Evolutionary conservation across 2,329 filamentous ascomycete species (phyloP).

Genomic region (Colletotrichum shisoi): DNA sequence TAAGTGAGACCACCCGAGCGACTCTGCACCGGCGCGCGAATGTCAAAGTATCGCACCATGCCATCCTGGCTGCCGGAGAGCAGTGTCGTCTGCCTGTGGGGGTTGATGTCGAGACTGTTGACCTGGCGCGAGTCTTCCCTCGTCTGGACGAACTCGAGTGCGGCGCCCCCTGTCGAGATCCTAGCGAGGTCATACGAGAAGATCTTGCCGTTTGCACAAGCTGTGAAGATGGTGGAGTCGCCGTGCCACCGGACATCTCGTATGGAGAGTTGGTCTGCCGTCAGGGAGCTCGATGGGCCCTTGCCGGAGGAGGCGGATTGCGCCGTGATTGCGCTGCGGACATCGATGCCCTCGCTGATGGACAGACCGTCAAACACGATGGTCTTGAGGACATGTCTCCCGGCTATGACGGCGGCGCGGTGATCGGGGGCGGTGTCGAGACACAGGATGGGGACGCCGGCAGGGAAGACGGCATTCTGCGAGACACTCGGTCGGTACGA

Average conservation of each 20-base stretch:
- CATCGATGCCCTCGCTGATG: constrained; percentile 65
- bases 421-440: constrained; percentile 67
- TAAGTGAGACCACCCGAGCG: constrained; percentile 60
- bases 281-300: constrained; percentile 48
- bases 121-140: constrained; percentile 70
- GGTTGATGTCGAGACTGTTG: constrained; percentile 70
- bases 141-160: constrained; percentile 64
- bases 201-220: constrained; percentile 70
- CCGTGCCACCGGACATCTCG: constrained; percentile 68
- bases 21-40: constrained; percentile 58
- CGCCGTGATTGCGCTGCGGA: constrained; percentile 64
- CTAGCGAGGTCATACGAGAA: constrained; percentile 69
- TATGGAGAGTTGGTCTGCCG: constrained; percentile 67
- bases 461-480: constrained; percentile 63
- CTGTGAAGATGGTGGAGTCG: constrained; percentile 66
- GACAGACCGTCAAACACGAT: constrained; percentile 62
- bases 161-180: constrained; percentile 54
- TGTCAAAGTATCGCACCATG: constrained; percentile 68
- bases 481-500: constrained; percentile 62
- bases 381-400: constrained; percentile 68
- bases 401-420: constrained; percentile 64
- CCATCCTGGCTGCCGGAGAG: constrained; percentile 72
- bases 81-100: constrained; percentile 64
- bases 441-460: constrained; percentile 62
- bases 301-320: constrained; percentile 57